These are phyloP conservation scores for Candida qinlingensis DNA, from an alignment of 805 yeast species.

Conservation along the genomic window DNA sequence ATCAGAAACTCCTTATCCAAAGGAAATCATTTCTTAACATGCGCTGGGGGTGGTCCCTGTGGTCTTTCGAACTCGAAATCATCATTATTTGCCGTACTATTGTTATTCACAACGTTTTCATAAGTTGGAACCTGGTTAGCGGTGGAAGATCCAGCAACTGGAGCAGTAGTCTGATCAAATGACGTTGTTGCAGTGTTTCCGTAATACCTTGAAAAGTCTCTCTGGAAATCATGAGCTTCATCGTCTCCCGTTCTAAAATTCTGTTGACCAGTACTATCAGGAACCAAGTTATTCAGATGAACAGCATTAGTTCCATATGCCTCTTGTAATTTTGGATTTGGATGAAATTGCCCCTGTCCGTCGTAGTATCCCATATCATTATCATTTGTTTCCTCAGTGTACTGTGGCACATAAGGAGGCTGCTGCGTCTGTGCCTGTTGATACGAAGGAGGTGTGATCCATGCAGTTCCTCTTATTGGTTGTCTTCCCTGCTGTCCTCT, in stretches of 20 bases:
- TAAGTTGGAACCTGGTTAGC: constrained; percentile 13
- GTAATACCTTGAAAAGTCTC: constrained; percentile 24
- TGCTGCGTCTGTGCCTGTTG: constrained; percentile 32
- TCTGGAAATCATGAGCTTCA: constrained; percentile 16
- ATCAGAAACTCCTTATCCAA: too few species aligned
- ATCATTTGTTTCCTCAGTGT: constrained; percentile 60
- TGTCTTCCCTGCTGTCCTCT: constrained; percentile 39
- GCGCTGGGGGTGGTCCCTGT: constrained; percentile 10
- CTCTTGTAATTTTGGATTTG: constrained; percentile 29
- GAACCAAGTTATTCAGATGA: constrained; percentile 18
- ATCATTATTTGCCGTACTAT: not conserved
- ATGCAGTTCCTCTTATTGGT: constrained; percentile 72
- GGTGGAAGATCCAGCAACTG: not conserved
- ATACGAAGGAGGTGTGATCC: constrained; percentile 86
- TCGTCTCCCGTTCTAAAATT: constrained; percentile 11
- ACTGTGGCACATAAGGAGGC: constrained; percentile 61
- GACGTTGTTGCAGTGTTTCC: constrained; percentile 4
- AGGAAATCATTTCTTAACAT: not conserved
- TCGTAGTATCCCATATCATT: constrained; percentile 64
- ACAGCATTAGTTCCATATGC: constrained; percentile 10
- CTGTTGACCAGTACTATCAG: constrained; percentile 20
- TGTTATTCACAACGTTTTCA: not conserved
- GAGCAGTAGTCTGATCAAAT: too few species aligned
- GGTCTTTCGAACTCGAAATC: constrained; percentile 1
- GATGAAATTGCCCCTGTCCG: constrained; percentile 25